Evolutionary conservation across 495 filamentous ascomycete genomes (phyloP).

Genomic region (Aspergillus avenaceus): DNA sequence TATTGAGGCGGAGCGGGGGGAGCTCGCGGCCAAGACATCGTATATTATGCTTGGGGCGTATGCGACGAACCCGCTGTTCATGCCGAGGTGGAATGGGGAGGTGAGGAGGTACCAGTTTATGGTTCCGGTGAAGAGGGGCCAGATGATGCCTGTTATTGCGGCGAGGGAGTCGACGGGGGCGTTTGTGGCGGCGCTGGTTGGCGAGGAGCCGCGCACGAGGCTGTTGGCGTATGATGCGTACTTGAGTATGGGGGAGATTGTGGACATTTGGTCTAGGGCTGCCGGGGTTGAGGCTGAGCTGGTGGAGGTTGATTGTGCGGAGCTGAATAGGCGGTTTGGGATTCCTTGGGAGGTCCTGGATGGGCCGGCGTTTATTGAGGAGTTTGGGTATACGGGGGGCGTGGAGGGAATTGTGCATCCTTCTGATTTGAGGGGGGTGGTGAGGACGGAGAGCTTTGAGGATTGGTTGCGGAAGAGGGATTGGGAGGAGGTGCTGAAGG

Average conservation of each 20-base stretch:
- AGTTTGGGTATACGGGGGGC: slow-evolving; percentile 40
- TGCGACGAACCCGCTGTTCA: slow-evolving; percentile 27
- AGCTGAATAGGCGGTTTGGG: slow-evolving; percentile 30
- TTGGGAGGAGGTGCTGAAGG: slow-evolving; percentile 5
- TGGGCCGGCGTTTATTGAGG: slow-evolving; percentile 27
- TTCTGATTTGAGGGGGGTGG: slow-evolving; percentile 22
- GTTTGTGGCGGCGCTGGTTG: slow-evolving; percentile 39
- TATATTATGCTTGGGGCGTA: slow-evolving; percentile 32
- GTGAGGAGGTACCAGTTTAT: slow-evolving; percentile 23
- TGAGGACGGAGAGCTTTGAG: slow-evolving; percentile 25
- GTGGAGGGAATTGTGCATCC: slow-evolving; percentile 31
- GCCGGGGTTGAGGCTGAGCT: slow-evolving; percentile 27
- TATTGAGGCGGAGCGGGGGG: slow-evolving; percentile 23
- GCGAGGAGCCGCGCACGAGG: slow-evolving; percentile 31
- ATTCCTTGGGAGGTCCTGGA: slow-evolving; percentile 35
- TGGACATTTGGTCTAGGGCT: slow-evolving; percentile 27
- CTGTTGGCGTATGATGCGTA: slow-evolving; percentile 41
- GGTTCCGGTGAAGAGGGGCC: slow-evolving; percentile 18
- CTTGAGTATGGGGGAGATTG: slow-evolving; percentile 22
- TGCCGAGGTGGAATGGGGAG: slow-evolving; percentile 22
- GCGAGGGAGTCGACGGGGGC: slow-evolving; percentile 31
- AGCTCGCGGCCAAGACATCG: slow-evolving; percentile 24
- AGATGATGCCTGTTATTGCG: slow-evolving; percentile 35
- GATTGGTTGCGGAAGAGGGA: slow-evolving; percentile 24
- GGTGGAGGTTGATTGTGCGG: slow-evolving; percentile 21